Conservation (phyloP, 148 eudicot genomes). For the Silene uniflora region DNA sequence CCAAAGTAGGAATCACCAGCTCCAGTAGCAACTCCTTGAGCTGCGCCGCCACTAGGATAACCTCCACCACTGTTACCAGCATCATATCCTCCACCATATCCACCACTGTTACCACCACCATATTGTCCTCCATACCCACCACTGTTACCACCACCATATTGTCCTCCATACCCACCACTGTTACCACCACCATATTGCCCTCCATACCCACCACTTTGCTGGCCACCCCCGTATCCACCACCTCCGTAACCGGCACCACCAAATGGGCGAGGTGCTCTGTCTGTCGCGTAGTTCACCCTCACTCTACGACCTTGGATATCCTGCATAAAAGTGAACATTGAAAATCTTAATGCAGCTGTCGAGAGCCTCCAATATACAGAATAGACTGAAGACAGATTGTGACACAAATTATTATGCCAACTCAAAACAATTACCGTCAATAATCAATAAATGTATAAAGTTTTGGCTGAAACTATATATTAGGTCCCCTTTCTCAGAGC, state of each 20-base stretch:
- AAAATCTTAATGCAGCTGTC: background rate
- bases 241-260: conserved; percentile 25
- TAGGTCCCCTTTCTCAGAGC: too few species aligned
- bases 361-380: background rate
- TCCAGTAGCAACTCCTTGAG: too few species aligned
- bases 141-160: background rate
- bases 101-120: background rate
- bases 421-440: background rate
- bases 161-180: background rate
- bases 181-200: conserved; percentile 5
- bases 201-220: conserved; percentile 11
- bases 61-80: conserved; percentile 11
- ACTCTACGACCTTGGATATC: conserved; percentile 75
- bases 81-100: background rate
- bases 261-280: conserved; percentile 48
- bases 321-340: conserved; percentile 28
- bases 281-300: conserved; percentile 71
- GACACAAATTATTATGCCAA: background rate
- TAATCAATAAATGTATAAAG: background rate
- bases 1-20: too few species aligned
- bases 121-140: too few species aligned
- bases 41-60: too few species aligned
- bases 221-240: conserved; percentile 27
- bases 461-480: background rate
- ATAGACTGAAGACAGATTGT: background rate